Evolutionary conservation across 1,284 basidiomycete species (phyloP), one percentile per base, ranked within the genome.

Genomic region (Tilletia setariae): DNA sequence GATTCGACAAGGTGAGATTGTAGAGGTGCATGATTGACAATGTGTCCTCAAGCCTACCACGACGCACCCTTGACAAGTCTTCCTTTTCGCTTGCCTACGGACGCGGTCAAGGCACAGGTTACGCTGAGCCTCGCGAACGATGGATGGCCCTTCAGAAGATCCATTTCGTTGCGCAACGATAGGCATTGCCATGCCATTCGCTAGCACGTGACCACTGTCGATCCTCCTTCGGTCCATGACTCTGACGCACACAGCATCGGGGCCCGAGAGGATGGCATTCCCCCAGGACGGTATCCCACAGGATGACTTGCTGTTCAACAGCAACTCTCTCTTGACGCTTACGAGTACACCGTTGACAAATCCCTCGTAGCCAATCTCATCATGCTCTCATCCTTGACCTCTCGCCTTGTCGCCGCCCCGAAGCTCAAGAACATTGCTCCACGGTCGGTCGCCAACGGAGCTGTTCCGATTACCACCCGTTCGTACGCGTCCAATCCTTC

Each of bases 1-100:
- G 69, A 46, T 76, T 67, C 69, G 77, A 74, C 64, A 82, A 72
- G 63, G 79, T 78, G 63, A 81, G 53, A 67, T 79, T 77, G 71
- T 81, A 81, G 59, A 82, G 74, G 61, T 81, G 79, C 78, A 82
- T 80, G 47, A 4, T 49, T 25, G 16, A 4, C 47, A 49, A 19
- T 49, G 47, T 49, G 19, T 7, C 7, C 47, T 49, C 7, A 16
- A 7, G 6, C 16, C 21, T 4, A 49, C 46, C 16, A n/a, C 19
- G 6, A 49, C 46, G 19, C 16, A 16, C 46, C 21, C 46, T 19
- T 23, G 46, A 3, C 19, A 49, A 23, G 16, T 23, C 46, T 6
- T 4, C 16, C 46, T n/a, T 49, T 16, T 23, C 46, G 4, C 21
- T 16, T 23, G 19, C 6, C 46, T 23, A 2, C 25, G 21, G 11